Evolutionary conservation across 345 rosid species (phyloP).

Genomic region (Eucalyptus leucophloia): DNA sequence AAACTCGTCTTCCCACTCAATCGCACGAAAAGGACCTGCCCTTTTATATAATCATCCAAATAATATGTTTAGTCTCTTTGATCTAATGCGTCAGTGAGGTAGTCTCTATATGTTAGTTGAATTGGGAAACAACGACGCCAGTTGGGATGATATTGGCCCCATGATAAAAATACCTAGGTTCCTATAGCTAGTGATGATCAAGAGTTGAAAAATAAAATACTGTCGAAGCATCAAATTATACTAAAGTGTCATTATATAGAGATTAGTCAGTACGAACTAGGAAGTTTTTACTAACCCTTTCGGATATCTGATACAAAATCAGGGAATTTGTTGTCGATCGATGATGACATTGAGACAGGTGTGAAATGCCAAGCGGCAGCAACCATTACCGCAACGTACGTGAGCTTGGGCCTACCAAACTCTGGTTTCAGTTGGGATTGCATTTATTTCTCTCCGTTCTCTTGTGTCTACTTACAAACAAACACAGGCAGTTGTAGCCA

Average conservation of each 20-base stretch:
- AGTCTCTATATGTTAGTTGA: not conserved
- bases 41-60: not conserved
- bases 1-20: not conserved
- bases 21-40: not conserved
- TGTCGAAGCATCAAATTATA: not conserved
- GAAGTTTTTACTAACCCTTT: not conserved
- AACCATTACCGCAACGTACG: not conserved
- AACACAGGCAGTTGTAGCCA: not conserved
- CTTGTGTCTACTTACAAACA: not conserved
- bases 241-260: not conserved
- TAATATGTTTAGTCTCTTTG: not conserved
- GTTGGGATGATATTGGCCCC: not conserved
- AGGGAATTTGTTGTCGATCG: not conserved
- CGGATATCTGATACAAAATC: not conserved
- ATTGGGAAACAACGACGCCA: not conserved
- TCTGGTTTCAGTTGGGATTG: not conserved
- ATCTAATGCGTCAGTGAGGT: not conserved
- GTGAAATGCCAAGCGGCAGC: not conserved
- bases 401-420: not conserved
- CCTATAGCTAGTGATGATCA: not conserved
- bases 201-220: not conserved
- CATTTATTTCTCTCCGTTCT: not conserved
- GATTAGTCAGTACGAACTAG: not conserved
- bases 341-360: not conserved
- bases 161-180: not conserved